phyloP scores from a whole-genome alignment of 2,329 filamentous ascomycete species.

The Pyricularia sp. region DNA sequence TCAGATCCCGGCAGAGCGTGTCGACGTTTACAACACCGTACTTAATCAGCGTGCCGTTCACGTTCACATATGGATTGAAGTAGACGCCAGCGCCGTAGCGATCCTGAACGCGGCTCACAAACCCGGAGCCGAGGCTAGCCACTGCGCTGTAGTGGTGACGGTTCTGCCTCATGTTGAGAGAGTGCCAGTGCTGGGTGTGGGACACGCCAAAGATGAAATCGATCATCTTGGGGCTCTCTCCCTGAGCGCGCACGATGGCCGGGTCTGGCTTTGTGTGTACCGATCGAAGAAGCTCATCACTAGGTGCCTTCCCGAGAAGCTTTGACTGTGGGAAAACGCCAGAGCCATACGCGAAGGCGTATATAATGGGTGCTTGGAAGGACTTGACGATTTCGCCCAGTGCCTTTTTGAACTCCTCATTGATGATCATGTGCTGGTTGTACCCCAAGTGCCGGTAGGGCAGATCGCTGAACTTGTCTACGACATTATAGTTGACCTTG shows the following conservation, averaged over 20 bases:
- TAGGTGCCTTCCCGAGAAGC: constrained; percentile 38
- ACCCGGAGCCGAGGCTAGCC: constrained; percentile 72
- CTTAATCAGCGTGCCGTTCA: constrained; percentile 94
- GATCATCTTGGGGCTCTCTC: constrained; percentile 88
- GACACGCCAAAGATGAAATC: constrained; percentile 97
- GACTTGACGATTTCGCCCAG: constrained; percentile 81
- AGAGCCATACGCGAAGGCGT: constrained; percentile 95
- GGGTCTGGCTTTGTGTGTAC: constrained; percentile 76
- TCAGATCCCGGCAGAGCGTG: constrained; percentile 77
- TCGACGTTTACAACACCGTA: constrained; percentile 95
- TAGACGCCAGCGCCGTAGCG: constrained; percentile 88
- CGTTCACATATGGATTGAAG: constrained; percentile 90
- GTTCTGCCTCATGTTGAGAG: constrained; percentile 80
- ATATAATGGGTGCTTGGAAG: constrained; percentile 87
- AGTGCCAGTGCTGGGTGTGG: constrained; percentile 94
- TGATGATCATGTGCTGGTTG: constrained; percentile 94
- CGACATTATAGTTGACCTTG: constrained; percentile 54
- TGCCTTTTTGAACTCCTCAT: constrained; percentile 89
- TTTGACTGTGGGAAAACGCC: constrained; percentile 81
- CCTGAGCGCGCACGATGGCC: constrained; percentile 76
- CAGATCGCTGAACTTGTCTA: constrained; percentile 66
- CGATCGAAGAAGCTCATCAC: constrained; percentile 47
- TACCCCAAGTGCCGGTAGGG: constrained; percentile 77
- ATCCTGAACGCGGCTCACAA: constrained; percentile 80
- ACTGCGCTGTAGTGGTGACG: constrained; percentile 87